A percentile compares a stretch with the other conserved stretches of the same genome.
Conservation (phyloP, 2,329 filamentous ascomycete genomes). For the Pestalotiopsis sp. region DNA sequence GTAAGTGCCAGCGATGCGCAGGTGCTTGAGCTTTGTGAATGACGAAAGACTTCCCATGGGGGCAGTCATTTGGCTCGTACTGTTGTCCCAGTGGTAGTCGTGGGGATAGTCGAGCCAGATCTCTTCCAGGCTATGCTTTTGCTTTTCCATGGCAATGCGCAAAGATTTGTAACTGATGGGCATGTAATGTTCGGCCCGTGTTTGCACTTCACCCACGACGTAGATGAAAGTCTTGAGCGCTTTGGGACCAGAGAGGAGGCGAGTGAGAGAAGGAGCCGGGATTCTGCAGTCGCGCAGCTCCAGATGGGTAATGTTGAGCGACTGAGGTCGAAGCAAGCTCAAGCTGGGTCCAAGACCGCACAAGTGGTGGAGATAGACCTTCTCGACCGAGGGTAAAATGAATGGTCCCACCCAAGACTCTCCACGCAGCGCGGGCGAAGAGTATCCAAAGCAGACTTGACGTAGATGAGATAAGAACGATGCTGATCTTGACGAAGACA, state of each 20-base stretch:
- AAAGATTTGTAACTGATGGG: constrained; percentile 17
- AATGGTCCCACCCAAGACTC: constrained; percentile 9
- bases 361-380: constrained; percentile 14
- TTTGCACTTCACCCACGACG: constrained; percentile 17
- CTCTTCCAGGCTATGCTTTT: constrained; percentile 15
- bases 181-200: constrained; percentile 10
- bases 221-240: constrained; percentile 16
- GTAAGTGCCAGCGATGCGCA: constrained; percentile 17
- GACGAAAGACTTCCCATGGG: constrained; percentile 14
- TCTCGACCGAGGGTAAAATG: neutral
- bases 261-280: constrained; percentile 5
- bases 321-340: neutral
- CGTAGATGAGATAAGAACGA: constrained; percentile 3
- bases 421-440: neutral
- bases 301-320: constrained; percentile 13
- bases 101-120: constrained; percentile 18
- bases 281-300: constrained; percentile 17
- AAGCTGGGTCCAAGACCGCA: neutral
- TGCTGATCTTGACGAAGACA: neutral
- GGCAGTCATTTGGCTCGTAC: constrained; percentile 9
- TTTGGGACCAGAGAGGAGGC: constrained; percentile 3
- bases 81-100: constrained; percentile 15
- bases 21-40: constrained; percentile 15
- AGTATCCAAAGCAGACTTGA: constrained; percentile 14
- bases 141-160: constrained; percentile 7